A percentile compares a stretch with the other conserved stretches of the same genome.
Evolutionary conservation across 2,329 filamentous ascomycete species (phyloP).

Genomic region (Paecilomyces variotii): DNA sequence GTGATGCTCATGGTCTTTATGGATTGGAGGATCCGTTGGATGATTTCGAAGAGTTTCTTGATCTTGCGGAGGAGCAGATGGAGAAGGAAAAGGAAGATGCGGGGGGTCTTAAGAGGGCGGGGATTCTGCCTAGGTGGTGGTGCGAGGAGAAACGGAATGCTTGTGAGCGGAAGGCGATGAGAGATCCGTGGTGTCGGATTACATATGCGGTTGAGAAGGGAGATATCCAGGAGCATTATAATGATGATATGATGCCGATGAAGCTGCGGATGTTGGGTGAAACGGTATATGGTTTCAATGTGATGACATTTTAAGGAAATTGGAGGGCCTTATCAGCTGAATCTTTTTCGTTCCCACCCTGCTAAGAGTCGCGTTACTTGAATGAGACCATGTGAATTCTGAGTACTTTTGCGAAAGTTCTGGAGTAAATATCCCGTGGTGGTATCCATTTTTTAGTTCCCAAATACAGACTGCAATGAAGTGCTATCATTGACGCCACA

Average conservation of each 20-base stretch:
- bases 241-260: constrained; percentile 39
- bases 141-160: constrained; percentile 25
- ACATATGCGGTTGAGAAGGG: constrained; percentile 21
- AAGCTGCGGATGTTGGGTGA: constrained; percentile 45
- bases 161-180: constrained; percentile 32
- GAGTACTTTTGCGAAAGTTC: neutral
- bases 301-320: neutral
- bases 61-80: constrained; percentile 25
- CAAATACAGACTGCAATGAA: neutral
- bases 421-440: neutral
- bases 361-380: neutral
- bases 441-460: neutral
- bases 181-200: constrained; percentile 22
- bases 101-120: constrained; percentile 15
- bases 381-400: neutral
- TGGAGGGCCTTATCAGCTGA: neutral
- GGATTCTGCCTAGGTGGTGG: constrained; percentile 43
- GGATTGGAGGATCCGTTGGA: constrained; percentile 27
- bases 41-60: constrained; percentile 24
- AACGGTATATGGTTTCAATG: constrained; percentile 23
- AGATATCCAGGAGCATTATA: constrained; percentile 37
- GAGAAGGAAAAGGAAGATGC: constrained; percentile 21
- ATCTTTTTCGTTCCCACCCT: no score
- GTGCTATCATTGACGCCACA: constrained; percentile 2
- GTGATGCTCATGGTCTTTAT: constrained; percentile 14